Base-by-base conservation (phyloP, 257 asterid genomes). In the Ballota nigra region DNA sequence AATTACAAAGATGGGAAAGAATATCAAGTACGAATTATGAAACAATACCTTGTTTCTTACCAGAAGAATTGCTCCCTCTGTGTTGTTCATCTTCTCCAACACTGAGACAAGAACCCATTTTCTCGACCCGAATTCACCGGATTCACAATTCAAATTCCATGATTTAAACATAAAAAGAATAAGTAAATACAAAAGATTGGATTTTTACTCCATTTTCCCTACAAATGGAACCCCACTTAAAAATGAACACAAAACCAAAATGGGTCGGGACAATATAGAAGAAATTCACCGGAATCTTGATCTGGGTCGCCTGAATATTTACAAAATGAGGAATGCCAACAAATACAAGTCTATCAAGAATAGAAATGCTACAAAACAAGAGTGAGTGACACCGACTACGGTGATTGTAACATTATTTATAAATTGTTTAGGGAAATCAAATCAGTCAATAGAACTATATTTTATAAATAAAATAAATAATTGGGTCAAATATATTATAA, bases 51-150 rank as follows among this genome's bases (percentile, higher is more conserved):
- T 84, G 80, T 69, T 71, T 81, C 7, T 59, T 16, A 52, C 73
- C 62, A 8, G 81, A 74, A 66, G 83, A 80, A 72, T 68, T 80
- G 58, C 63, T 65, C 55, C 70, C 81, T 22, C 70, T 77, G 15
- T 34, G 82, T 40, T 63, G 78, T 23, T 76, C 64, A 51, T 71
- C 88, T 70, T 81, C 93, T 65, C 85, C 88, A 73, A 82, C 75
- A 60, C 96, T 89, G 2, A 92, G 18, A 73, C 98, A 92, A 68
- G 92, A 81, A 24, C 96, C 96, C 96, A 92, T 92, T 72, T 47
- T 24, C 40, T 49, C 41, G 10, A 4, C 70, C 67, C 71, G 71
- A 59, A 40, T 67, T 63, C 84, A 75, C 71, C 71, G 80, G 81
- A 85, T 79, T 79, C 80, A 77, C 85, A 86, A 75, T 83, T 63